Base-by-base conservation (phyloP, 2,329 filamentous ascomycete species). In the Diaporthe vaccinii region DNA sequence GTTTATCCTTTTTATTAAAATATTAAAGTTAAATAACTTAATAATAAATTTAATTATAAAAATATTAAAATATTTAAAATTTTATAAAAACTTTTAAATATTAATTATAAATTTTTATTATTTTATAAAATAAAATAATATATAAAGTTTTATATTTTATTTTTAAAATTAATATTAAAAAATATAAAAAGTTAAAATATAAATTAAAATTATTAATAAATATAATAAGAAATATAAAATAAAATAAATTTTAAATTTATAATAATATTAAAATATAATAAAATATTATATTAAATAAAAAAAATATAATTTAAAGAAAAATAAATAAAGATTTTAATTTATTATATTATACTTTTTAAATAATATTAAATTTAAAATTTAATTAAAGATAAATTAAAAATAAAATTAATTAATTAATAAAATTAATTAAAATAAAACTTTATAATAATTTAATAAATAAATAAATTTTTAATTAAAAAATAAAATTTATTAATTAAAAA, bases 171-270 rank as follows among this genome's bases (percentile, higher is more conserved):
- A 39, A 17, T 59, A 59, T 14, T 34, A 34, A 34, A 20, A 14
- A 59, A 59, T 59, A 59, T 14, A 31, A 59, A 51, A 51, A 4
- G n/a, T 51, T 51, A 51, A 51, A n/a, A 51, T 51, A 51, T 51
- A 51, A 51, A 25, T 25, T 62, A n/a, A n/a, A n/a, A n/a, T n/a
- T n/a, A n/a, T n/a, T n/a, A n/a, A n/a, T n/a, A n/a, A n/a, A n/a
- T n/a, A n/a, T n/a, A n/a, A n/a, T n/a, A n/a, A n/a, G n/a, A n/a
- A n/a, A n/a, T n/a, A n/a, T n/a, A n/a, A n/a, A n/a, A 34, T 46
- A 36, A n/a, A 51, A 36, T n/a, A 36, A 5, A 46, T 25, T 17
- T 6, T 65, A 2, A 25, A 49, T 22, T 28, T 49, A 49, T 65
- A 65, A 20, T 49, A 55, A 70, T 53, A 70, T 17, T 25, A 41